Evolutionary conservation across 352 stramenopile species (phyloP).

Genomic region (Pythium phragmiticola): DNA sequence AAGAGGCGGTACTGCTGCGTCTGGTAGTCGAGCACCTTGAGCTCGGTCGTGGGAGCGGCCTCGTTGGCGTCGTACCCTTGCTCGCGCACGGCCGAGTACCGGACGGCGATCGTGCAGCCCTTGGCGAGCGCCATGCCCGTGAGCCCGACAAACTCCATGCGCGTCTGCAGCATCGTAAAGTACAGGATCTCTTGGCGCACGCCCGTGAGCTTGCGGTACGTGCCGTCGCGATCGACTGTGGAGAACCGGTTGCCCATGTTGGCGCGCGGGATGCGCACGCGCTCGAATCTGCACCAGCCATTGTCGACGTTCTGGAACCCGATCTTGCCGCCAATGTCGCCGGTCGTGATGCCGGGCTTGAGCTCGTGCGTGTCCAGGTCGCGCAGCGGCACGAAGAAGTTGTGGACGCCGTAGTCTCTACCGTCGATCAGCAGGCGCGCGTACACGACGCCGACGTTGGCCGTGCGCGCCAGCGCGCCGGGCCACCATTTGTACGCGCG

Average conservation of each 20-base stretch:
- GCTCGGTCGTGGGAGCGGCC: conserved; percentile 57
- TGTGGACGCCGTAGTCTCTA: conserved; percentile 92
- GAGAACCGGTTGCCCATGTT: conserved; percentile 73
- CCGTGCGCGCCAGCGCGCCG: conserved; percentile 91
- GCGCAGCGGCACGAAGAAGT: conserved; percentile 95
- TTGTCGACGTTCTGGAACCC: conserved; percentile 78
- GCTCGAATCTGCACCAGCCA: conserved; percentile 57
- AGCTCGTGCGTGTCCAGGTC: conserved; percentile 79
- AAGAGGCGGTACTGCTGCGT: conserved; percentile 95
- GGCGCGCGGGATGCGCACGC: conserved; percentile 52
- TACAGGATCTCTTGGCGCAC: conserved; percentile 63
- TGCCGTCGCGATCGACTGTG: conserved; percentile 50
- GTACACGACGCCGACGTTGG: conserved; percentile 89
- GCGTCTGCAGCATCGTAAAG: conserved; percentile 81
- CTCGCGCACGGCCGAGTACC: conserved; percentile 92
- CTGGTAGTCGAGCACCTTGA: conserved; percentile 94
- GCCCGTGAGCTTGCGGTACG: conserved; percentile 55
- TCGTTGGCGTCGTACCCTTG: conserved; percentile 80
- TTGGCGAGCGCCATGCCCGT: conserved; percentile 67
- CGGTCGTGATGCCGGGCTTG: conserved; percentile 49
- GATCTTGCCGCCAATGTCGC: conserved; percentile 71
- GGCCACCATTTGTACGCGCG: conserved; percentile 97
- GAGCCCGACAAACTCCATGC: conserved; percentile 63
- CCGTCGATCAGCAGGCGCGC: conserved; percentile 85
- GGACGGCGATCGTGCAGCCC: conserved; percentile 90